Percentiles rank a stretch among this genome's conserved stretches.
These are phyloP conservation scores for Ephemerocybe angulata DNA, from an alignment of 768 basidiomycete genomes.

Conservation along the genomic window DNA sequence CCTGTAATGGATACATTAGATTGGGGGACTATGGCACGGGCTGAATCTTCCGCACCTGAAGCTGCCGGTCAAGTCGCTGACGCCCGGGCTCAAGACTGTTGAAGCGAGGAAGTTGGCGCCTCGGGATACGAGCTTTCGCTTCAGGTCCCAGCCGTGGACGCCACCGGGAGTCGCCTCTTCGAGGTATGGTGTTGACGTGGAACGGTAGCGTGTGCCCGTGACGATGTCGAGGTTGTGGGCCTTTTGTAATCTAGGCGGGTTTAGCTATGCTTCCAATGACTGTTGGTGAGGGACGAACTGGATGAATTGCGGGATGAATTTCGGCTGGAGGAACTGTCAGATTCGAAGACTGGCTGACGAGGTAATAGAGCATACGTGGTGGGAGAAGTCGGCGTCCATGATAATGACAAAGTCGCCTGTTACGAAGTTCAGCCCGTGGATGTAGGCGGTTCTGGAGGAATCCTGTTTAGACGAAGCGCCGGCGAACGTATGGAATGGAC, in stretches of 20 bases:
- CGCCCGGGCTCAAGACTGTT: conserved; percentile 78
- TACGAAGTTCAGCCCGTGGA: conserved; percentile 86
- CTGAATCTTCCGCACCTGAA: conserved; percentile 58
- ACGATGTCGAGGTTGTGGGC: conserved; percentile 90
- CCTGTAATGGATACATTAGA: conserved; percentile 30
- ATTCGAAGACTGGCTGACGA: neutral
- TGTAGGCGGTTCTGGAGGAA: conserved; percentile 76
- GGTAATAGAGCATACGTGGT: conserved; percentile 60
- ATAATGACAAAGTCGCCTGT: conserved; percentile 93
- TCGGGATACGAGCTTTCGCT: conserved; percentile 80
- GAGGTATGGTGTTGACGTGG: conserved; percentile 53
- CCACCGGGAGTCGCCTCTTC: conserved; percentile 70
- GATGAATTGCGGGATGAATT: conserved; percentile 93
- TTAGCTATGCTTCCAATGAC: neutral
- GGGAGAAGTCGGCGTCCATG: conserved; percentile 97
- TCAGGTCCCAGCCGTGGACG: conserved; percentile 91
- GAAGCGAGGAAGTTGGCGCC: conserved; percentile 91
- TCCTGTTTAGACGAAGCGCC: neutral
- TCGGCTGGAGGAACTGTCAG: conserved; percentile 52
- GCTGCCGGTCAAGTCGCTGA: conserved; percentile 87
- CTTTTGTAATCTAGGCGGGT: conserved; percentile 61
- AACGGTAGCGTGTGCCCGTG: conserved; percentile 85
- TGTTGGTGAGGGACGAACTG: conserved; percentile 39
- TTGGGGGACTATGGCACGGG: neutral
- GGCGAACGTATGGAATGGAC: neutral